phyloP scores from a whole-genome alignment of 2,329 filamentous ascomycete genomes.

The Hansfordia pulvinata region DNA sequence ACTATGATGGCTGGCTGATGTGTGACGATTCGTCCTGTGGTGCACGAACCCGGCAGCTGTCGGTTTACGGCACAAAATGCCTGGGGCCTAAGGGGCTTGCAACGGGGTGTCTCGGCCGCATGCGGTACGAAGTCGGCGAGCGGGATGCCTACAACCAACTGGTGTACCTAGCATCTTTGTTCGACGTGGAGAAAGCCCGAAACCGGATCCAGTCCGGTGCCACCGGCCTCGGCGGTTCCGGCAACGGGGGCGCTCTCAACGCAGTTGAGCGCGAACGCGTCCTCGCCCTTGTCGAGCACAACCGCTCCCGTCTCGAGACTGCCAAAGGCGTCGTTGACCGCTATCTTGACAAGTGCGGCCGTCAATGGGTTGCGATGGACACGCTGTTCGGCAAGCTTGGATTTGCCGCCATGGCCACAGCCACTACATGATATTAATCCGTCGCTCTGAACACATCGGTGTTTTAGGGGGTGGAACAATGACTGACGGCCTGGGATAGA shows the following conservation, averaged over 20 bases:
- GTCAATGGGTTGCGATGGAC: conserved; percentile 92
- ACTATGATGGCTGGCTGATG: conserved; percentile 85
- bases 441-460: too few species aligned
- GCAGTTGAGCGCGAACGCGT: conserved; percentile 51
- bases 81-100: conserved; percentile 77
- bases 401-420: conserved; percentile 28
- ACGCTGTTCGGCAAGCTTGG: conserved; percentile 61
- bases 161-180: conserved; percentile 71
- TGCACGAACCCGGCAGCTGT: conserved; percentile 79
- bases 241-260: conserved; percentile 20
- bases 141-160: conserved; percentile 92
- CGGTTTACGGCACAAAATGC: conserved; percentile 82
- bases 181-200: conserved; percentile 77
- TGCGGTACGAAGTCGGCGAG: conserved; percentile 80
- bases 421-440: too few species aligned
- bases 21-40: conserved; percentile 85
- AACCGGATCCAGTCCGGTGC: conserved; percentile 31
- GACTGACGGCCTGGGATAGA: too few species aligned
- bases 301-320: conserved; percentile 64
- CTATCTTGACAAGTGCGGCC: conserved; percentile 79
- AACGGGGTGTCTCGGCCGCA: conserved; percentile 70
- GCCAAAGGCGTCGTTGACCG: conserved; percentile 65
- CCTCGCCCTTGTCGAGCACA: conserved; percentile 63
- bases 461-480: too few species aligned
- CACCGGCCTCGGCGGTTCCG: conserved; percentile 19